Conservation (phyloP, 2,329 filamentous ascomycete genomes). For the Didymella keratinophila region DNA sequence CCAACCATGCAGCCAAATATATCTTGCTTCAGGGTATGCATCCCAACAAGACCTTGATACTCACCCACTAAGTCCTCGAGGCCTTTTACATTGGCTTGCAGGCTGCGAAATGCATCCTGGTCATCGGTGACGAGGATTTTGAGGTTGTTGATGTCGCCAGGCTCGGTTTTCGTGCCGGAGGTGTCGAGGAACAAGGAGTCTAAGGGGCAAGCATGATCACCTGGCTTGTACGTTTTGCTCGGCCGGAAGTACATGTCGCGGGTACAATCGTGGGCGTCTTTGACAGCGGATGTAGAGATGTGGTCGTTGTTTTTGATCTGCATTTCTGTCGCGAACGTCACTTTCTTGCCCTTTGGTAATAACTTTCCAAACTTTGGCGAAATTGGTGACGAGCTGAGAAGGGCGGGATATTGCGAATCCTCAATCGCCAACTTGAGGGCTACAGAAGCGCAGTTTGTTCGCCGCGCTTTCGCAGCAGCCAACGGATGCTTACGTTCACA, state of each 20-base stretch:
- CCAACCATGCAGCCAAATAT: neutral
- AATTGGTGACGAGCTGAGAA: neutral
- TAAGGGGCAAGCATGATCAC: neutral
- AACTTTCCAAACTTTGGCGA: neutral
- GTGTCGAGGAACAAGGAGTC: constrained; percentile 7
- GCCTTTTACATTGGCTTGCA: neutral
- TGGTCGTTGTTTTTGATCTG: neutral
- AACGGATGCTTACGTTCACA: constrained; percentile 7
- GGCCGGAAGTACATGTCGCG: neutral
- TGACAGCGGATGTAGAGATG: neutral
- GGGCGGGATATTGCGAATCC: neutral
- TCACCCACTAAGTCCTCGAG: neutral
- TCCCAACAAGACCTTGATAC: constrained; percentile 3
- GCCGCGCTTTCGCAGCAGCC: neutral
- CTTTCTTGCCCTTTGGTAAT: neutral
- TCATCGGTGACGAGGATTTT: constrained; percentile 13
- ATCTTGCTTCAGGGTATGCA: neutral
- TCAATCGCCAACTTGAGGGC: constrained; percentile 3
- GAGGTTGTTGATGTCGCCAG: constrained; percentile 4
- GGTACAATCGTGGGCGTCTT: neutral
- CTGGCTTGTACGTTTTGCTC: neutral
- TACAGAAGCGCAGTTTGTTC: constrained; percentile 3
- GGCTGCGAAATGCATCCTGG: neutral
- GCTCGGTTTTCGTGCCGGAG: neutral
- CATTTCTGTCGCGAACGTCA: neutral